These are phyloP conservation scores for Aspergillus clavatus DNA, from an alignment of 2,329 filamentous ascomycete genomes.

Conservation along the genomic window DNA sequence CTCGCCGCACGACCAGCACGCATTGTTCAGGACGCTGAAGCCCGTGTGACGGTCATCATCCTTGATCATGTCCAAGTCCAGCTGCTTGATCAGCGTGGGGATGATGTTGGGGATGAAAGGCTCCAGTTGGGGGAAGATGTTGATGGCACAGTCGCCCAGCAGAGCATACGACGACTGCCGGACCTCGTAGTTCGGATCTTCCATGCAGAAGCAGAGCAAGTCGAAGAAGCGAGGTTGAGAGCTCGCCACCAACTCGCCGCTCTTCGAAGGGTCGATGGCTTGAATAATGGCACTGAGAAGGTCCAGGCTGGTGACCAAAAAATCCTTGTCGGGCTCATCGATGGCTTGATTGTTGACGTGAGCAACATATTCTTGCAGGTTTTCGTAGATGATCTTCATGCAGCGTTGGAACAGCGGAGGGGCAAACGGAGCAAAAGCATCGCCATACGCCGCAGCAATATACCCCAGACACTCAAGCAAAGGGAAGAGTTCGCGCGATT, in stretches of 20 bases:
- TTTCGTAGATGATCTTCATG: conserved; percentile 84
- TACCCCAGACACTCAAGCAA: conserved; percentile 95
- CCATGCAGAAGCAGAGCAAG: conserved; percentile 84
- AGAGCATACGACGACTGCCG: conserved; percentile 94
- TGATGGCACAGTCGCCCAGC: conserved; percentile 90
- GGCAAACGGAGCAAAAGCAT: conserved; percentile 78
- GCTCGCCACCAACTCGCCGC: conserved; percentile 67
- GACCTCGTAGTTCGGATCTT: conserved; percentile 85
- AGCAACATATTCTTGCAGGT: conserved; percentile 73
- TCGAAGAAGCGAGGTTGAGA: conserved; percentile 85
- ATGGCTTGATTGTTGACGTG: conserved; percentile 63
- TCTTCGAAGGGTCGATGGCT: conserved; percentile 69
- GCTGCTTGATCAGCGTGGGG: conserved; percentile 74
- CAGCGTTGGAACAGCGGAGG: conserved; percentile 82
- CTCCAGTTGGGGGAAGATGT: conserved; percentile 77
- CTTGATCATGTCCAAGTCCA: conserved; percentile 71
- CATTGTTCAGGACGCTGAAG: conserved; percentile 95
- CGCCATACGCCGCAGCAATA: conserved; percentile 78
- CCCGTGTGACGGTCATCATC: conserved; percentile 78
- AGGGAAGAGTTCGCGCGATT: conserved; percentile 90
- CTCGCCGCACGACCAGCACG: conserved; percentile 94
- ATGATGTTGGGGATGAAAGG: conserved; percentile 68
- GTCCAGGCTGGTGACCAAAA: conserved; percentile 90
- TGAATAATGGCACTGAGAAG: conserved; percentile 91
- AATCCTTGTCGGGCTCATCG: conserved; percentile 91